These are phyloP conservation scores for Xylaria nigripes DNA, from an alignment of 495 filamentous ascomycete genomes.

Conservation along the genomic window DNA sequence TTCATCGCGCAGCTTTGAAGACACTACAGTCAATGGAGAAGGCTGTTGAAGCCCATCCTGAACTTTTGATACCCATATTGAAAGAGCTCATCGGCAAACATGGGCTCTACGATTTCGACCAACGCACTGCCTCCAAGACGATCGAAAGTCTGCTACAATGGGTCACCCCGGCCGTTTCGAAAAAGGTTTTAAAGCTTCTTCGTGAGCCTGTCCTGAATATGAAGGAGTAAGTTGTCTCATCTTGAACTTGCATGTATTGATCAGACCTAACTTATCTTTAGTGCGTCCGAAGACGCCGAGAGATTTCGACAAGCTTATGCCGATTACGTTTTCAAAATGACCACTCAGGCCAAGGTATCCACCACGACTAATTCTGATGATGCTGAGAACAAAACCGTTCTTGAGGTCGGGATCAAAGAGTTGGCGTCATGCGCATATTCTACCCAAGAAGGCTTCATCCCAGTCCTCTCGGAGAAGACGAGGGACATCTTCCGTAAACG, in stretches of 20 bases:
- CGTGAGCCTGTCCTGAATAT: constrained; percentile 26
- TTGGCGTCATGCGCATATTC: constrained; percentile 44
- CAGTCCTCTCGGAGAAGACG: constrained; percentile 47
- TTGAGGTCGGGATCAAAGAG: constrained; percentile 32
- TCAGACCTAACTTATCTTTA: constrained; percentile 14
- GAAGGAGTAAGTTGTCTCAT: constrained; percentile 20
- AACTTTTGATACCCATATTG: constrained; percentile 51
- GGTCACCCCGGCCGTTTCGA: constrained; percentile 47
- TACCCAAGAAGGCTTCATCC: constrained; percentile 31
- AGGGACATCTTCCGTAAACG: constrained; percentile 61
- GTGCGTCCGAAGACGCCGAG: constrained; percentile 28
- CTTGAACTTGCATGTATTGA: neutral
- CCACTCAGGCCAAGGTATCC: constrained; percentile 16
- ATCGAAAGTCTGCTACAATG: constrained; percentile 63
- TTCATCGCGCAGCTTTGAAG: constrained; percentile 72
- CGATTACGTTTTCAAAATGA: constrained; percentile 44
- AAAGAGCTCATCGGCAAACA: constrained; percentile 56
- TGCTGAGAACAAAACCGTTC: constrained; percentile 11
- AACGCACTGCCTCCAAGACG: constrained; percentile 80
- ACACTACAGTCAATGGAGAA: constrained; percentile 58
- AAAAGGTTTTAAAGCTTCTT: constrained; percentile 36
- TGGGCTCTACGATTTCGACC: constrained; percentile 74
- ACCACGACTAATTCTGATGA: constrained; percentile 1
- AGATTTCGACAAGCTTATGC: constrained; percentile 42
- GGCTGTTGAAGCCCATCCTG: constrained; percentile 57